These are phyloP conservation scores for Termitomyces sp. DNA, from an alignment of 768 basidiomycete genomes.

Conservation along the genomic window DNA sequence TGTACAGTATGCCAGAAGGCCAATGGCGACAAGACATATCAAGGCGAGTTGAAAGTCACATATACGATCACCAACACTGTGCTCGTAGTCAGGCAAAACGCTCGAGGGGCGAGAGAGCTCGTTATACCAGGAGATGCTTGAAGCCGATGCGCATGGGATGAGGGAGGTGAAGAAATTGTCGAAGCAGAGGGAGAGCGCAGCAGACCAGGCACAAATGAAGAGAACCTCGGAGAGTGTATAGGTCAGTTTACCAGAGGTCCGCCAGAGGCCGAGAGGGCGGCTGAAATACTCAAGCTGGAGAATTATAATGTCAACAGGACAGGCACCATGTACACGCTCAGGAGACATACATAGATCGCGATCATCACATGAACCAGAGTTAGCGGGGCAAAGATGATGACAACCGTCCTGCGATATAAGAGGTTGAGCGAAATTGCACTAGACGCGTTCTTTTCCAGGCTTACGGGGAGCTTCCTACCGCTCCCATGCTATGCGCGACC, in stretches of 20 bases:
- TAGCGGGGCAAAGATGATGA: conserved; percentile 83
- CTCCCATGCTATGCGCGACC: conserved; percentile 53
- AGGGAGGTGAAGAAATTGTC: conserved; percentile 91
- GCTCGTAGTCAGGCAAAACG: conserved; percentile 40
- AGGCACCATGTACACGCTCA: not conserved
- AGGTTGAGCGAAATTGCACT: not conserved
- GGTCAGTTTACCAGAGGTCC: conserved; percentile 80
- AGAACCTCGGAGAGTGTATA: conserved; percentile 87
- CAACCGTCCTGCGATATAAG: conserved; percentile 54
- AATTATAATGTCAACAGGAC: conserved; percentile 10
- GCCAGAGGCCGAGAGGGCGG: conserved; percentile 89
- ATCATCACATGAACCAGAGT: conserved; percentile 84
- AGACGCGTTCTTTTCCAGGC: conserved; percentile 23
- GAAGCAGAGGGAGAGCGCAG: conserved; percentile 82
- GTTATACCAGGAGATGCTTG: conserved; percentile 73
- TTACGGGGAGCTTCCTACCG: conserved; percentile 81
- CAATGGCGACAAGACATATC: conserved; percentile 75
- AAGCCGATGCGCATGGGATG: conserved; percentile 68
- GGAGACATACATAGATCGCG: conserved; percentile 73
- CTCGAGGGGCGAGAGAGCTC: conserved; percentile 53
- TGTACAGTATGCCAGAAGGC: conserved; percentile 77
- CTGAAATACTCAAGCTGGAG: conserved; percentile 89
- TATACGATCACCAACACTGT: conserved; percentile 52
- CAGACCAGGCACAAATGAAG: conserved; percentile 94
- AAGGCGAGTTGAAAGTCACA: conserved; percentile 78